Base-by-base conservation (phyloP, 768 basidiomycete species). In the Russula sp. region DNA sequence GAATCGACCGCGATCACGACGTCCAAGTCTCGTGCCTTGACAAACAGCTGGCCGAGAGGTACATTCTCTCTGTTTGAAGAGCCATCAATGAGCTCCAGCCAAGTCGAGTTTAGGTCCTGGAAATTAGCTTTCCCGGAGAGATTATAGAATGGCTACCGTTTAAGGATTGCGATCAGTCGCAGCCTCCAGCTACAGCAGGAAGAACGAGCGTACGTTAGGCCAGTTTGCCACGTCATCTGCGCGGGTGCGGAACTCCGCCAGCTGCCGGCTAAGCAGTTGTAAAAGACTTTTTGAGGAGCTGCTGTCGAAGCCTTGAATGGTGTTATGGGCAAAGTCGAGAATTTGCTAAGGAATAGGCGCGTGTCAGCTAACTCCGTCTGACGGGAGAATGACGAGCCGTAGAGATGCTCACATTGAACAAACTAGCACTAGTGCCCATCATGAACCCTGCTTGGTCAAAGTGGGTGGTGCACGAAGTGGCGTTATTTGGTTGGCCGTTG, bases 361-460 rank as follows among this genome's bases (percentile, higher is more conserved):
- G 16, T 25, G 20, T 56, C 11, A 29, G 22, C 20, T n/a, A 29
- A 45, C 36, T 20, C 39, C 14, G 16, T 14, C 25, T 3, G 22
- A 46, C 60, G 55, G 14, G 41, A 29, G 25, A 39, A 42, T 35
- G 16, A 2, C 4, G 3, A 20, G 29, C 2, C 25, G 0, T 20
- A 59, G 53, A 46, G 14, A 64, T 50, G 65, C 75, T 59, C 65
- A 82, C 84, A 65, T 84, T 85, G 73, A 88, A 88, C 29, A 87
- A 70, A 66, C 80, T 85, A 18, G 87, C 81, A 41, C 88, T 90
- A 2, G 82, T 83, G 9, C 87, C 90, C 77, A 90, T 86, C 38
- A 92, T 70, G 70, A 90, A 93, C 0, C 79, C 80, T 0, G 79
- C 81, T 70, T 87, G 87, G 69, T 92, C 88, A 67, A 90, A 92